Base-by-base conservation (phyloP, 2,329 filamentous ascomycete species). In the Penicillium vulpinum region DNA sequence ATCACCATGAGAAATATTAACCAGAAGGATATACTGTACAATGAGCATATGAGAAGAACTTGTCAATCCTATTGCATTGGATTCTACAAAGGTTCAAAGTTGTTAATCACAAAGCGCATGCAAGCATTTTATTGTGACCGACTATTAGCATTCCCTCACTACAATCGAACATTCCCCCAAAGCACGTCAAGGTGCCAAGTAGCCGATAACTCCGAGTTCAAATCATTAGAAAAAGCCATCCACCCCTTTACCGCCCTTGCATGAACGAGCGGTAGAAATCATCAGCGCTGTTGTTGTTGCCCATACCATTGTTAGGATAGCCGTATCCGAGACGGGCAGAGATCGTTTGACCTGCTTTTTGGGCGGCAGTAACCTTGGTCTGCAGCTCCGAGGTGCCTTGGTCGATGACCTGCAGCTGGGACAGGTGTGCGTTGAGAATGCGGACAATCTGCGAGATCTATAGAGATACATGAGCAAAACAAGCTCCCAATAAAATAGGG, bases 391-490 rank as follows among this genome's bases (percentile, higher is more conserved):
- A 84, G 35, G 93, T 90, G 62, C 93, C 92, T 62, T 87, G 85
- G 71, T 97, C 93, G 73, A 99, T 97, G 79, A 89, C 90, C 76
- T 97, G 93, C 59, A 99, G 82, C 75, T 97, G 92, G 35, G 88
- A 87, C 36, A 99, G 85, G 74, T 99, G 94, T 24, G 88, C 87
- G 74, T 99, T 99, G 65, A 99, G 87, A 48, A 97, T 92, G 61
- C 91, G 88, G 51, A 97, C 93, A 69, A 99, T 96, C 76, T 97
- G 92, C 65, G 91, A 93, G 70, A 97, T 83, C 88, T 97, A 72
- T 35, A 51, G 16, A 43, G 36, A 29, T 22, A 28, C 4, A 49
- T 68, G 57, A 68, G 61, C 53, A 21, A 38, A 21, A 35, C 13
- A 15, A n/a, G 9, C 24, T 22, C 51, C 9, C 15, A 28, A 40